Evolutionary conservation across 2,329 filamentous ascomycete genomes (phyloP).

Genomic region (Dryadomyces sulphureus): DNA sequence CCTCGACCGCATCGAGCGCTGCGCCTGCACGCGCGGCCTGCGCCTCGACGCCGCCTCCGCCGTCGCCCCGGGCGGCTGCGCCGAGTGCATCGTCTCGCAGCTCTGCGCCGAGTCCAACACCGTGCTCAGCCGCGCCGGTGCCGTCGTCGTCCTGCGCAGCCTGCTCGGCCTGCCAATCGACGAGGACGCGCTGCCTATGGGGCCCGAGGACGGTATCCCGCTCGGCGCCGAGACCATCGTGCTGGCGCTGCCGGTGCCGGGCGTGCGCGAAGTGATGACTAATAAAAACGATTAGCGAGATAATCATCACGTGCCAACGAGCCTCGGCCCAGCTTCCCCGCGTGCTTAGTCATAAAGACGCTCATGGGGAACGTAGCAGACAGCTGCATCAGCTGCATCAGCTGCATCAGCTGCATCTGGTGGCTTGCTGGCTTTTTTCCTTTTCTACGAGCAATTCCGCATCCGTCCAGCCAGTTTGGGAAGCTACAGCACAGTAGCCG

Average conservation of each 20-base stretch:
- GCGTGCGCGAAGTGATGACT: neutral
- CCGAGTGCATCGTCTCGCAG: conserved; percentile 81
- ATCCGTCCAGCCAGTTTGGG: no score
- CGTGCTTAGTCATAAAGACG: no score
- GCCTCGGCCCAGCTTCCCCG: no score
- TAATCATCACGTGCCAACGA: no score
- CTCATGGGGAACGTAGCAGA: no score
- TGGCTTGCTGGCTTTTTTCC: no score
- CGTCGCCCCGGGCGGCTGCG: conserved; percentile 74
- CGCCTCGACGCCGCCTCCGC: conserved; percentile 17
- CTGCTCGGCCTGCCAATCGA: conserved; percentile 67
- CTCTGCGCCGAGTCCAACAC: conserved; percentile 73
- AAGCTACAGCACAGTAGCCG: no score
- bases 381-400: no score
- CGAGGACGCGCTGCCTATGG: conserved; percentile 73
- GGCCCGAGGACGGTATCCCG: conserved; percentile 54
- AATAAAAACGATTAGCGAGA: no score
- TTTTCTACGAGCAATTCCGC: no score
- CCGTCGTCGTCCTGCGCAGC: conserved; percentile 64
- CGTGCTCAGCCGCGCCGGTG: conserved; percentile 87
- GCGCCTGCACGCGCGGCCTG: conserved; percentile 32
- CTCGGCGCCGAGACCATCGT: conserved; percentile 73
- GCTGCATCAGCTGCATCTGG: no score
- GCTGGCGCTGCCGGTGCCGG: conserved; percentile 50
- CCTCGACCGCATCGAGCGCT: conserved; percentile 59